These are phyloP conservation scores for Metschnikowia sp. DNA, from an alignment of 805 yeast species.

Conservation along the genomic window DNA sequence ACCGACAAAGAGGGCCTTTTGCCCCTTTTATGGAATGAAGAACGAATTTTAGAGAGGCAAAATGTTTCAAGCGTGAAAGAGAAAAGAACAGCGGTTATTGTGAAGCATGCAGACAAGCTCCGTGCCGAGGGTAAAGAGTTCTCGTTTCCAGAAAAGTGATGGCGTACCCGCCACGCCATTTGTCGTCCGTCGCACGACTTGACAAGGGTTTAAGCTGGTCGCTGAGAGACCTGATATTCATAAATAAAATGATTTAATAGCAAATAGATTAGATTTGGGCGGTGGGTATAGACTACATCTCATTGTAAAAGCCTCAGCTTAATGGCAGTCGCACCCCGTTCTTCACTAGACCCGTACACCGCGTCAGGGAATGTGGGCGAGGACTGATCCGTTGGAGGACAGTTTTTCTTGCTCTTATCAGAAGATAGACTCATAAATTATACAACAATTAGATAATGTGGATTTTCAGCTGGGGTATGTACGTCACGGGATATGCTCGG, in stretches of 20 bases:
- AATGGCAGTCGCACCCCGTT: no score
- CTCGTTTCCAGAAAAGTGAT: conserved; percentile 7
- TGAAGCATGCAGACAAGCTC: conserved; percentile 14
- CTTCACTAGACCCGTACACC: conserved; percentile 8
- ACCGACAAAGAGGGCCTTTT: conserved; percentile 18
- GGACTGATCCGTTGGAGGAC: neutral
- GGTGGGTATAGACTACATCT: no score
- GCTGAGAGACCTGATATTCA: no score
- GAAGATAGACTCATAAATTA: neutral
- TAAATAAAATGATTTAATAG: no score
- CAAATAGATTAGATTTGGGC: no score
- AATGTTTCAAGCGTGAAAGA: conserved; percentile 16
- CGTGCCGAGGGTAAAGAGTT: conserved; percentile 16
- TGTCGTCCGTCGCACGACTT: no score
- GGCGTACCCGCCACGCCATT: no score
- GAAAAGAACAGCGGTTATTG: conserved; percentile 12
- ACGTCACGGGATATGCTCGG: neutral
- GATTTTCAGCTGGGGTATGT: conserved; percentile 40
- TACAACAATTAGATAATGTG: conserved; percentile 24
- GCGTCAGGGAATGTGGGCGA: conserved; percentile 4
- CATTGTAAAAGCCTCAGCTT: no score
- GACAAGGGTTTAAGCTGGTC: no score
- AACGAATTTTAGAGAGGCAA: conserved; percentile 13
- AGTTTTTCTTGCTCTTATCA: conserved; percentile 4
- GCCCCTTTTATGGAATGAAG: conserved; percentile 21